phyloP scores from a whole-genome alignment of 768 basidiomycete species.

The Macrolepiota dolichaula region DNA sequence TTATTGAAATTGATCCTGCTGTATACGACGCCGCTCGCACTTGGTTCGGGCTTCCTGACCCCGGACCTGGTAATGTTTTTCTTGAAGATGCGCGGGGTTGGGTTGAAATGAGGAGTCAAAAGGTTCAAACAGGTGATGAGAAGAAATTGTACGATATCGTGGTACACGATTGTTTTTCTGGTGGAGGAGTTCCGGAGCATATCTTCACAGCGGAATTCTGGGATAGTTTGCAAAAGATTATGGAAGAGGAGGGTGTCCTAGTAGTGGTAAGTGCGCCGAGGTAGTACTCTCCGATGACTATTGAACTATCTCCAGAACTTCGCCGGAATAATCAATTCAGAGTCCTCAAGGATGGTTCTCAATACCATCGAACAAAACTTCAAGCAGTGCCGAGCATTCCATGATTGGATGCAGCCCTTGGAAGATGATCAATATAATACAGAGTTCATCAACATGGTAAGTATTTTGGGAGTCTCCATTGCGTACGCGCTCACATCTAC shows the following conservation, averaged over 20 bases:
- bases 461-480: slow-evolving; percentile 17
- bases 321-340: slow-evolving; percentile 65
- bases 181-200: slow-evolving; percentile 85
- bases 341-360: slow-evolving; percentile 62
- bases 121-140: slow-evolving; percentile 22
- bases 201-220: slow-evolving; percentile 87
- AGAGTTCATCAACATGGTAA: slow-evolving; percentile 74
- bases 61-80: slow-evolving; percentile 56
- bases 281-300: neutral
- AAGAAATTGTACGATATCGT: slow-evolving; percentile 60
- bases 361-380: slow-evolving; percentile 72
- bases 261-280: slow-evolving; percentile 61
- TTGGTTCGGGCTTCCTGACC: slow-evolving; percentile 78
- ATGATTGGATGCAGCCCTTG: slow-evolving; percentile 54
- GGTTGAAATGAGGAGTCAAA: slow-evolving; percentile 43
- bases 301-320: slow-evolving; percentile 59
- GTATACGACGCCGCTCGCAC: slow-evolving; percentile 80
- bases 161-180: slow-evolving; percentile 92
- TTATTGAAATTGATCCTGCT: slow-evolving; percentile 91
- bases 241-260: slow-evolving; percentile 71
- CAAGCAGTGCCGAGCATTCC: slow-evolving; percentile 77
- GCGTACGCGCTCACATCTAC: neutral
- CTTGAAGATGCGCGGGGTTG: slow-evolving; percentile 76
- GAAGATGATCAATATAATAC: slow-evolving; percentile 43
- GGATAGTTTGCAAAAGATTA: slow-evolving; percentile 58